Evolutionary conservation across 345 rosid species (phyloP), one percentile per base, ranked within the genome.

Genomic region (Erucastrum elatum): DNA sequence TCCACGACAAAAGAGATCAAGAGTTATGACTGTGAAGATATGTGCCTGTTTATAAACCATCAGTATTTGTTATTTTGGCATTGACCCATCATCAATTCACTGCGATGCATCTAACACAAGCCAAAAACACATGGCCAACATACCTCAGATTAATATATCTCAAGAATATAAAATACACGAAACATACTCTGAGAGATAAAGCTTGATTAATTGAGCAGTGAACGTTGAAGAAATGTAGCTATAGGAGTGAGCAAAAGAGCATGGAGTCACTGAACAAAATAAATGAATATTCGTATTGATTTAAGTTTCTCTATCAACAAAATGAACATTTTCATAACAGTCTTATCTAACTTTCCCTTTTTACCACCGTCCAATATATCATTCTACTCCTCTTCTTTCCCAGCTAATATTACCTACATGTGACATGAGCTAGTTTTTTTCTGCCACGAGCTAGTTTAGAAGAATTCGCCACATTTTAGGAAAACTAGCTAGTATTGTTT

Each of bases 381-480:
- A 33, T 44, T 79, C 59, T 73, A 46, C 8, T 71, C 67, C 1
- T 58, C 55, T 68, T 67, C 10, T 73, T 73, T 61, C 82, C 33
- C 65, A 79, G 13, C 82, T 67, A 79, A 78, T 66, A 34, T 73
- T 12, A 74, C 82, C 75, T 34, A 79, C 26, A 58, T 25, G 4
- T 59, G 33, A 3, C 64, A 59, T 59, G 63, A 58, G 5, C n/a
- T 59, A 59, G 31, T 4, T 59, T 25, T 31, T 21, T 21, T 21
- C 21, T 21, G 21, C 0, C 21, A 21, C 21, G 21, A 21, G 21
- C 21, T 21, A 21, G 21, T 0, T 0, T 21, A 21, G 21, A 21
- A 25, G 63, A 58, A 21, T 17, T 49, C 31, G 3, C 63, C 63
- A 58, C 63, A 1, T 58, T 58, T 9, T 7, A 58, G 33, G 33